phyloP scores from a whole-genome alignment of 371 early-diverging fungal genomes.

The Batkoa obscura region DNA sequence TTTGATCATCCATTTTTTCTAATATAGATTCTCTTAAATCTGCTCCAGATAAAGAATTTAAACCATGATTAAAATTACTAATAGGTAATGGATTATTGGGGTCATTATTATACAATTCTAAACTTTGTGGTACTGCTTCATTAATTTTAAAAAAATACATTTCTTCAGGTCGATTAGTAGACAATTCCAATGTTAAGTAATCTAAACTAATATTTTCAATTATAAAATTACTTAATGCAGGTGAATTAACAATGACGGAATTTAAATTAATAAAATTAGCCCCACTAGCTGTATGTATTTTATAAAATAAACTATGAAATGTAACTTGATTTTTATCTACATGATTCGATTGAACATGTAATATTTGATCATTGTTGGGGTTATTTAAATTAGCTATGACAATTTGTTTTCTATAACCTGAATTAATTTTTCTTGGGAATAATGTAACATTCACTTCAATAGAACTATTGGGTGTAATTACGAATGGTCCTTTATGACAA shows the following conservation, averaged over 20 bases:
- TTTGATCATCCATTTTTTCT: conserved; percentile 5
- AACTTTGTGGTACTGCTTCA: not conserved
- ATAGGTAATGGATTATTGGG: not conserved
- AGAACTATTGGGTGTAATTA: conserved; percentile 66
- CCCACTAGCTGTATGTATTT: conserved; percentile 70
- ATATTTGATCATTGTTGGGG: conserved; percentile 75
- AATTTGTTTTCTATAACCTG: conserved; percentile 91
- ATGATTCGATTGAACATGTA: conserved; percentile 82
- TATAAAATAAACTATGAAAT: conserved; percentile 89
- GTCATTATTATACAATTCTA: not conserved
- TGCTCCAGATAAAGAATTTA: not conserved
- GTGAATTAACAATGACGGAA: conserved; percentile 57
- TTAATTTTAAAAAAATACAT: conserved; percentile 14
- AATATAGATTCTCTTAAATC: conserved; percentile 1
- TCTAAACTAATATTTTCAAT: conserved; percentile 65
- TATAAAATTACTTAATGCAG: conserved; percentile 55
- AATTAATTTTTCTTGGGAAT: conserved; percentile 94
- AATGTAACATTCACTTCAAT: conserved; percentile 77
- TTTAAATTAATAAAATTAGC: conserved; percentile 93
- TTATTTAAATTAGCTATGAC: conserved; percentile 83
- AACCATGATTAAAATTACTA: not conserved
- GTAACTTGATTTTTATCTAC: conserved; percentile 90
- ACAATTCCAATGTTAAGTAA: conserved; percentile 29
- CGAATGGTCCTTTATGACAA: conserved; percentile 51
- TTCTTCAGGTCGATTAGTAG: conserved; percentile 49